A percentile compares a stretch with the other conserved stretches of the same genome.
phyloP scores from a whole-genome alignment of 768 basidiomycete species.

The Hemileccinum impolitum region DNA sequence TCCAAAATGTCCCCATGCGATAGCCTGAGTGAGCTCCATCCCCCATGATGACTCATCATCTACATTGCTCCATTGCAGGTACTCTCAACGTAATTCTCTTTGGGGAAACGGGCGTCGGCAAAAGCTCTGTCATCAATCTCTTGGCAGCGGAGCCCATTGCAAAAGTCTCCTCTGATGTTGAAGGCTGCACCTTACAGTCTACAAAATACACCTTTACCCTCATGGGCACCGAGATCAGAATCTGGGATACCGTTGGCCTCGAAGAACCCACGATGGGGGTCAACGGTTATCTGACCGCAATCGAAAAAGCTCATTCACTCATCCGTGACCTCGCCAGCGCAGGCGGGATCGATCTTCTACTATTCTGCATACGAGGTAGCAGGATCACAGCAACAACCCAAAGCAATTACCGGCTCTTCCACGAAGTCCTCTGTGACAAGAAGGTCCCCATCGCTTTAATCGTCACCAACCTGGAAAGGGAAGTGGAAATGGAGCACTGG shows the following conservation, averaged over 20 bases:
- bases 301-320: constrained; percentile 28
- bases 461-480: constrained; percentile 40
- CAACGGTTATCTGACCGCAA: constrained; percentile 25
- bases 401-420: constrained; percentile 39
- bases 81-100: constrained; percentile 30
- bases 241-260: constrained; percentile 32
- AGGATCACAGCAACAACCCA: constrained; percentile 29
- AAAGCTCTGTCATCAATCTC: constrained; percentile 46
- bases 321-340: constrained; percentile 20
- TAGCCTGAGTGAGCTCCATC: constrained; percentile 15
- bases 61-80: neutral
- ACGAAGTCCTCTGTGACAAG: constrained; percentile 36
- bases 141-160: constrained; percentile 31
- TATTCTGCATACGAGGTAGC: constrained; percentile 37
- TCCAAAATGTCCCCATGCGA: constrained; percentile 18
- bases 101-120: constrained; percentile 34
- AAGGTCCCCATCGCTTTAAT: constrained; percentile 40
- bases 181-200: constrained; percentile 33
- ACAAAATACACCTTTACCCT: constrained; percentile 21
- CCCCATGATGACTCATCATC: neutral
- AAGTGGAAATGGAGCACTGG: constrained; percentile 35
- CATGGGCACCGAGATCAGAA: constrained; percentile 7
- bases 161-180: constrained; percentile 29
- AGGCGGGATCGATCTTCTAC: constrained; percentile 33
- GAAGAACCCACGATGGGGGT: constrained; percentile 30